A percentile compares a stretch with the other conserved stretches of the same genome.
Evolutionary conservation across 108 stramenopile species (phyloP).

Genomic region (Cyclotella cryptica): DNA sequence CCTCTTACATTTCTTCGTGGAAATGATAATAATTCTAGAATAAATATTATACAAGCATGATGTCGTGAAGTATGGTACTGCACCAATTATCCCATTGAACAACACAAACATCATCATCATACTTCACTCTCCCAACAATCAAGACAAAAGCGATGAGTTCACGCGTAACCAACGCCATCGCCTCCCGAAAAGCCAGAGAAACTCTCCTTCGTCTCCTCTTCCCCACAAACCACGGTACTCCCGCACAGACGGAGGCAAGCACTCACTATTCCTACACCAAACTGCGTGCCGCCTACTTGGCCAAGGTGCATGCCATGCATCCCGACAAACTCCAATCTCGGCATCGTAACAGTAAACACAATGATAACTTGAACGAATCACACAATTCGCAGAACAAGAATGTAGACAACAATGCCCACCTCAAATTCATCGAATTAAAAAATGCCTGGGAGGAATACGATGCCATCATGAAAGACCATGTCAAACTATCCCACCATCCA

Average conservation of each 20-base stretch:
- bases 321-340: conserved; percentile 63
- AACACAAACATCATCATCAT: too few species aligned
- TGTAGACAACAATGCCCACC: conserved; percentile 11
- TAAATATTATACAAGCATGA: too few species aligned
- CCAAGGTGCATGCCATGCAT: conserved; percentile 65
- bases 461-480: conserved; percentile 31
- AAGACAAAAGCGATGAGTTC: neutral
- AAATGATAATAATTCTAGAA: too few species aligned
- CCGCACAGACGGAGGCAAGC: neutral
- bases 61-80: too few species aligned
- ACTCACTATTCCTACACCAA: too few species aligned
- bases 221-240: too few species aligned
- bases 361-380: neutral
- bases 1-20: too few species aligned
- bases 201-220: too few species aligned
- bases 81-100: too few species aligned
- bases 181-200: conserved; percentile 6
- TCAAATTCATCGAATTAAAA: conserved; percentile 69
- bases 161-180: conserved; percentile 35
- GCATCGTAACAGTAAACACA: neutral
- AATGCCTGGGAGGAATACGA: conserved; percentile 80
- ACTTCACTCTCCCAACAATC: neutral
- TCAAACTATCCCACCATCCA: conserved; percentile 31
- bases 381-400: conserved; percentile 11
- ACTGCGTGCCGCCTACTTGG: conserved; percentile 13